Evolutionary conservation across 306 rosid genomes (phyloP).

Genomic region (Senna tora): DNA sequence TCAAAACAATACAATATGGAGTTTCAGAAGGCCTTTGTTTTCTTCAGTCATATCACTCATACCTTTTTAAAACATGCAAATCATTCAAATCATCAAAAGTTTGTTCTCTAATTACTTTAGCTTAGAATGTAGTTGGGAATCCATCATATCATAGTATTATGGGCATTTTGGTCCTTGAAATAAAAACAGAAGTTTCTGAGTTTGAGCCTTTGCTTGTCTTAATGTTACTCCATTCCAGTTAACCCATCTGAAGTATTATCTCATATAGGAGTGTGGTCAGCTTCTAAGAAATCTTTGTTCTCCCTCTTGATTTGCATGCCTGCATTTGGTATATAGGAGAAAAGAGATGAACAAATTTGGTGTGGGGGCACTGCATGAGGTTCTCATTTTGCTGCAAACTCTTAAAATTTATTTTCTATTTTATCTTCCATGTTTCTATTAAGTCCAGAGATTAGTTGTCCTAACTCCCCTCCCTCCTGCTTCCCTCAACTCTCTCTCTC

Average conservation of each 20-base stretch:
- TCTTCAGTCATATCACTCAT: neutral
- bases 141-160: neutral
- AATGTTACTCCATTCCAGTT: neutral
- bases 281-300: conserved; percentile 16
- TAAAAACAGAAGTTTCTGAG: neutral
- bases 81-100: neutral
- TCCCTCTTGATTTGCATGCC: neutral
- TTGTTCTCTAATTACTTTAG: neutral
- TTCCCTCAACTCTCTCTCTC: neutral
- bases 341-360: neutral
- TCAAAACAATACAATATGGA: neutral
- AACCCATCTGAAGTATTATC: neutral
- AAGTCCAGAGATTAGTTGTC: neutral
- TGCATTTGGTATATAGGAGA: neutral
- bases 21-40: conserved; percentile 22
- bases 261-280: neutral
- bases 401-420: neutral
- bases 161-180: neutral
- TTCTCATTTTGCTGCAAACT: neutral
- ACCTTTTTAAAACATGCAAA: conserved; percentile 1
- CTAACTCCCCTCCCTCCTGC: neutral
- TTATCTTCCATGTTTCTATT: neutral
- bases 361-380: neutral
- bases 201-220: conserved; percentile 5
- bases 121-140: neutral